These are phyloP conservation scores for Circinella minor DNA, from an alignment of 371 early-diverging fungal genomes.

Conservation along the genomic window DNA sequence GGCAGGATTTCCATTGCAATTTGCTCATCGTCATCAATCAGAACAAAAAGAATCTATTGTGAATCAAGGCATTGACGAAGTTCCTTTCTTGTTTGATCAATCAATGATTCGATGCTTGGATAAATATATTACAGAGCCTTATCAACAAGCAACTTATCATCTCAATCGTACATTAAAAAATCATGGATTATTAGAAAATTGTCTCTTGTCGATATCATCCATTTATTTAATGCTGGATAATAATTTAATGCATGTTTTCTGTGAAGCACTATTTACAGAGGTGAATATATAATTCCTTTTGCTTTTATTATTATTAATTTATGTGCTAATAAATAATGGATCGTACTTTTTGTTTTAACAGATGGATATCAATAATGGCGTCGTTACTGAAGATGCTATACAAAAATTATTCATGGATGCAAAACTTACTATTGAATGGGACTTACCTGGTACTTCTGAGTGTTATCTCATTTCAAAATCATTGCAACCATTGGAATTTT, in stretches of 20 bases:
- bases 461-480: neutral
- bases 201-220: conserved; percentile 30
- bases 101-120: conserved; percentile 9
- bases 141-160: conserved; percentile 8
- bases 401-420: conserved; percentile 40
- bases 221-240: conserved; percentile 49
- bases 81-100: conserved; percentile 15
- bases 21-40: neutral
- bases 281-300: conserved; percentile 13
- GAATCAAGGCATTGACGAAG: neutral
- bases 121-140: conserved; percentile 13
- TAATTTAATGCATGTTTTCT: conserved; percentile 49
- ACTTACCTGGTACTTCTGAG: neutral
- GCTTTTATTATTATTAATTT: too few species aligned
- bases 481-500: neutral
- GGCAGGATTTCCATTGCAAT: conserved; percentile 11
- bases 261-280: conserved; percentile 35
- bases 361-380: neutral
- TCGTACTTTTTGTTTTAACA: too few species aligned
- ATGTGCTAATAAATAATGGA: too few species aligned
- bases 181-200: conserved; percentile 21
- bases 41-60: neutral
- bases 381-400: conserved; percentile 10
- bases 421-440: conserved; percentile 11
- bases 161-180: conserved; percentile 6